Base-by-base conservation (phyloP, 1,139 yeast genomes). In the Hansenula sp. region DNA sequence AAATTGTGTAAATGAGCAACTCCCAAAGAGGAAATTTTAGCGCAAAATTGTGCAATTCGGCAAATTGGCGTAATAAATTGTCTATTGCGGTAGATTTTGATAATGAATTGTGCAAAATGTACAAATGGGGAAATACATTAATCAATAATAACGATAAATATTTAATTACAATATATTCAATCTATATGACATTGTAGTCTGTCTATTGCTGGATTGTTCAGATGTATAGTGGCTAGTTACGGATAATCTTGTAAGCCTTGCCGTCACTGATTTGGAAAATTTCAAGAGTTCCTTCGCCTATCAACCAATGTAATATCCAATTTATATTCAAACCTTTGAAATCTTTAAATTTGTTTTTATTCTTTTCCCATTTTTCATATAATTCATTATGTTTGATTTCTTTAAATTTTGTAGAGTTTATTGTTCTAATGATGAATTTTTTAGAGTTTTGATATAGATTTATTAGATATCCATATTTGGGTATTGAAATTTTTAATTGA, bases 191-290 rank as follows among this genome's bases (percentile, higher is more conserved):
- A 13, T 7, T 29, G 20, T 24, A 11, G 21, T 5, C 26, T 20
- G 7, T n/a, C n/a, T 21, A 21, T 21, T 21, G 24, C 9, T 21
- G 24, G n/a, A n/a, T n/a, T n/a, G n/a, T n/a, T n/a, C 24, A 10
- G 10, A 22, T 22, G 10, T 8, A 22, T 10, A 22, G 10, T 16
- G 6, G 14, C 4, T 17, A 25, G 44, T 68, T 66, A 1, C 73
- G 73, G 2, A 86, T 79, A 36, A 79, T 60, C 55, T 74, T 73
- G 81, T 86, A 81, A 0, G 87, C 87, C 38, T 79, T 61, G 0
- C 90, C 90, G 2, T 77, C 82, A 0, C 88, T 86, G 0, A 90
- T 81, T 34, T 69, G 68, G 51, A 80, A 80, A 7, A 79, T 80
- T 52, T 83, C 92, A 3, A 79, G 59, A 32, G 74, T 65, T 0